Conservation (phyloP, 768 basidiomycete species). For the Cyclocybe aegerita region DNA sequence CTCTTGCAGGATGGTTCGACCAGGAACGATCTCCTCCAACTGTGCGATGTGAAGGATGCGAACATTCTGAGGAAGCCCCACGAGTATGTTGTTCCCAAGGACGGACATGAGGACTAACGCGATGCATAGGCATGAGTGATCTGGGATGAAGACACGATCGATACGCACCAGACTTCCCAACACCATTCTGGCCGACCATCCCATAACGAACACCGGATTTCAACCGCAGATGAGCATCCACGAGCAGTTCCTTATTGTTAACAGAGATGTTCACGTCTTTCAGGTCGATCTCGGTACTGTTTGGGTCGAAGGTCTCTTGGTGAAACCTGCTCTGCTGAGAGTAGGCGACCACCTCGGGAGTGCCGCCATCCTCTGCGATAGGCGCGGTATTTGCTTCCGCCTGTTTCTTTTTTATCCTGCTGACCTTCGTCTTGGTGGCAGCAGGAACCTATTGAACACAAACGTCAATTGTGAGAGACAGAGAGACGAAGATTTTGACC, state of each 20-base stretch:
- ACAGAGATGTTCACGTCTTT: constrained; percentile 52
- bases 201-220: constrained; percentile 50
- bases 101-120: constrained; percentile 26
- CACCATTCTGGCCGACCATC: constrained; percentile 56
- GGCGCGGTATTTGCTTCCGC: not conserved
- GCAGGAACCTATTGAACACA: not conserved
- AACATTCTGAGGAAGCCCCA: constrained; percentile 32
- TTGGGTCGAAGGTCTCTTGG: constrained; percentile 42
- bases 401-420: constrained; percentile 6
- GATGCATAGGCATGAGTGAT: not conserved
- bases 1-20: constrained; percentile 25
- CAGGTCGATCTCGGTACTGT: constrained; percentile 47
- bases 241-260: constrained; percentile 49
- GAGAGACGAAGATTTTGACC: not conserved
- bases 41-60: constrained; percentile 31
- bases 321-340: constrained; percentile 52
- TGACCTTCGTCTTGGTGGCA: not conserved
- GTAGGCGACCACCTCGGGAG: constrained; percentile 32
- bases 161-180: constrained; percentile 48
- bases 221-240: constrained; percentile 51
- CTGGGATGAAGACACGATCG: not conserved
- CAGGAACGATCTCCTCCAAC: constrained; percentile 26
- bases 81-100: constrained; percentile 28
- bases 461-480: not conserved
- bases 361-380: not conserved